These are phyloP conservation scores for Hypoxylon rickii DNA, from an alignment of 495 filamentous ascomycete species.

Conservation along the genomic window DNA sequence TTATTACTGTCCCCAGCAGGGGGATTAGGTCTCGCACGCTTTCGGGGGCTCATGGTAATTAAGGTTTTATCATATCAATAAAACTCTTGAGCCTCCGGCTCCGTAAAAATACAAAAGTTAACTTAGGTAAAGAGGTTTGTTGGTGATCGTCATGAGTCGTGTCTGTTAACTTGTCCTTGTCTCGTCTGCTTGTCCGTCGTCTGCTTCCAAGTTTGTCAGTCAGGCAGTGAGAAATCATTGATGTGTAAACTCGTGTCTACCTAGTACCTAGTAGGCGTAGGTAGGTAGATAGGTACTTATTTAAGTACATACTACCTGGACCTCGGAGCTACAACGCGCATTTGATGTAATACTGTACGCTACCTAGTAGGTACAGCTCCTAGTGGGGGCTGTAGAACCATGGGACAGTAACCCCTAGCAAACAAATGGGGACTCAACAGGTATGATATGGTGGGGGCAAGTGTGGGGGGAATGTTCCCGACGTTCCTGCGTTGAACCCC, in stretches of 20 bases:
- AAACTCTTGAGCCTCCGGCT: not conserved
- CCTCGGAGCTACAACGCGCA: slow-evolving; percentile 24
- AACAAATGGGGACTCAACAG: not conserved
- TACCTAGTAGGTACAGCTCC: not conserved
- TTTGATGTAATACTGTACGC: too few relatives aligned
- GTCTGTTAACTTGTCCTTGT: not conserved
- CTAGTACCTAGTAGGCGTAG: too few relatives aligned
- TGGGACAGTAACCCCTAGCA: too few relatives aligned
- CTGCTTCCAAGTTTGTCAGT: too few relatives aligned
- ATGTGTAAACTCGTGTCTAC: not conserved
- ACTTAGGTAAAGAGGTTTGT: not conserved
- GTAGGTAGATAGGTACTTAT: too few relatives aligned
- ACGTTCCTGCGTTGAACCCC: not conserved
- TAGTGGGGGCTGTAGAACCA: too few relatives aligned
- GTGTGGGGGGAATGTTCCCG: not conserved
- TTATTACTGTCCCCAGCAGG: slow-evolving; percentile 36
- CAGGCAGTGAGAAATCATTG: not conserved
- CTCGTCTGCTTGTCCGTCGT: too few relatives aligned
- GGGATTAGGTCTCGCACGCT: slow-evolving; percentile 65
- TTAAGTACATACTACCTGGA: not conserved
- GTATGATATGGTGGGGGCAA: not conserved
- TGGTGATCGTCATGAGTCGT: slow-evolving; percentile 2
- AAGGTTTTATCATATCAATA: slow-evolving; percentile 1
- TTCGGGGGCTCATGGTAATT: slow-evolving; percentile 61
- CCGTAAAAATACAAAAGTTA: slow-evolving; percentile 6